Evolutionary conservation across 2,329 filamentous ascomycete species (phyloP), one percentile per base, ranked within the genome.

Genomic region (Calcarisporium arbuscula): DNA sequence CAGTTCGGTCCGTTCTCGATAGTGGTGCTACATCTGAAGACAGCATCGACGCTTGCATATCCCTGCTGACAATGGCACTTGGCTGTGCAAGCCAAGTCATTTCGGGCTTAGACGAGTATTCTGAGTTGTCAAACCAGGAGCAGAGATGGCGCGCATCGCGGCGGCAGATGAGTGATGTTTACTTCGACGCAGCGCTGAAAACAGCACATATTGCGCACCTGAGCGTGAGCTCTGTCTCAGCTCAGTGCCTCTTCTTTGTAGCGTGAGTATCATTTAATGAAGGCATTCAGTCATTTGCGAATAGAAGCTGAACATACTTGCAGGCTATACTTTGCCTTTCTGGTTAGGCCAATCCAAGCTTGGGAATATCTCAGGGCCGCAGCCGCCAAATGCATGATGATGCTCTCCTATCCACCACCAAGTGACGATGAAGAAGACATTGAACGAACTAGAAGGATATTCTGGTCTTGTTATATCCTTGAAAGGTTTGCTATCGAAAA

Each of bases 391-490:
- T 72, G 69, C 35, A 62, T 70, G 2, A 48, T 72, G 2, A 55
- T 73, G 1, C 45, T 72, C 3, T 65, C 68, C 0, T 71, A 71
- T 30, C 56, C 57, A 3, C 49, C 53, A 0, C 49, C 43, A 4
- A 54, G 51, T 8, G 56, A 58, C 19, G 51, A 51, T 0, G 42
- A 47, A 0, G 61, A 70, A 39, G 63, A 68, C 4, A 53, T 62
- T 23, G 68, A 73, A 43, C 64, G 68, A 4, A 62, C 70, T 1
- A 53, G 64, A 11, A 54, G 70, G 2, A 71, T 72, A 34, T 74
- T 73, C 40, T 74, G 69, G 69, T 66, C 70, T 0, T 72, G 69
- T 37, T 73, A 72, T 35, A 68, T 74, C 9, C 55, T 74, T 0
- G 69, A 74, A 46, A 70, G 66, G 67, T 64, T 25, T 15, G 11